Evolutionary conservation across 1,139 yeast genomes (phyloP), one percentile per base, ranked within the genome.

Genomic region (Yamadazyma oceani): DNA sequence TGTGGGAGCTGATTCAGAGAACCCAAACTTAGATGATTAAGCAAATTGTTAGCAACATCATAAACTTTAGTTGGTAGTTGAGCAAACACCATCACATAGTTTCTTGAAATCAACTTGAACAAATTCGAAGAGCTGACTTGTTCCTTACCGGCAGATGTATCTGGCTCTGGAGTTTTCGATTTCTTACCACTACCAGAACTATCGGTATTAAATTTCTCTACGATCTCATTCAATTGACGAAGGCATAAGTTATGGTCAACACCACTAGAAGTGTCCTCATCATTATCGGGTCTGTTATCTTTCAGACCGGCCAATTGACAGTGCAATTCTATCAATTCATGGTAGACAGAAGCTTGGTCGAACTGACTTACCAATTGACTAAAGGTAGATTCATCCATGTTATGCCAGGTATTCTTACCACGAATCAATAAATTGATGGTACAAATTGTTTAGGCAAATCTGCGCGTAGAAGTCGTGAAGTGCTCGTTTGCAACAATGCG

Each of bases 11-110:
- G 48, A 16, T 48, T 51, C 21, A 13, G 42, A 49, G 4, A 58
- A 12, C 44, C 46, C 13, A 56, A 37, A 2, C 36, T 42, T 29
- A 69, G 41, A 40, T 61, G 52, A 32, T 62, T 62, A 37, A 70
- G 54, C 19, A 69, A 55, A 16, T 50, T 56, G 45, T 70, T 70
- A 35, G 73, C 63, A 23, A 64, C 54, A 42, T 71, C 76, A 46
- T 64, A 66, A 3, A 61, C 55, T 39, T 67, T 68, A n/a, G 62
- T 60, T 1, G 74, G 63, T 15, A 65, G 47, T 17, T 60, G 53
- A 8, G 55, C 51, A 32, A 70, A 56, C 2, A 66, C 58, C 32
- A 57, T 17, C 4, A 59, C 53, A 32, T 63, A 44, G 38, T 58
- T 62, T 32, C 62, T 48, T 1, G 75, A 62, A 4, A 65, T 46